Conservation (phyloP, 139 green algal genomes). For the Chlorella vulgaris region DNA sequence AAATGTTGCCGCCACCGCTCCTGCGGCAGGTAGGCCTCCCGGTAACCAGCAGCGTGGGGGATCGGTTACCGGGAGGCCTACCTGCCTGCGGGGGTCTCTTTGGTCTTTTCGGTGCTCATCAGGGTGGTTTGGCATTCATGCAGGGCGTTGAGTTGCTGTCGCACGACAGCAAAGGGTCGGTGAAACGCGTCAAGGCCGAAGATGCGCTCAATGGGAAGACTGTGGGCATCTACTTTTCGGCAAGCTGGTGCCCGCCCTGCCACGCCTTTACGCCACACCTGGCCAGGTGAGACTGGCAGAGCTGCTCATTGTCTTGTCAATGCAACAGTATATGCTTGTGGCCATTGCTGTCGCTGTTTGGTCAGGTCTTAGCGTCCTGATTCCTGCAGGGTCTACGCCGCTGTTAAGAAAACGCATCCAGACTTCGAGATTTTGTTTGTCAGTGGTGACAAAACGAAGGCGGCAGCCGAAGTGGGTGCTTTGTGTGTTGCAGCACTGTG, state of each 20-base stretch:
- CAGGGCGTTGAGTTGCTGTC: conserved; percentile 21
- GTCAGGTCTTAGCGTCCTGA: too few relatives aligned
- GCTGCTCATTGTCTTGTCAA: too few relatives aligned
- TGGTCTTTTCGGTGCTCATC: background rate
- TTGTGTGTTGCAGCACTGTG: background rate
- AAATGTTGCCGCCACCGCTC: too few relatives aligned
- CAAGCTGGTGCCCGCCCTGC: conserved; percentile 37
- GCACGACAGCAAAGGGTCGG: background rate
- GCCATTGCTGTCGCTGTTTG: too few relatives aligned
- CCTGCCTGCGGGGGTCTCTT: too few relatives aligned
- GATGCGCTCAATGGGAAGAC: conserved; percentile 14
- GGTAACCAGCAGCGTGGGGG: too few relatives aligned
- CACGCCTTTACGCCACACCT: conserved; percentile 32
- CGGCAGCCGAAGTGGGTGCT: conserved; percentile 13
- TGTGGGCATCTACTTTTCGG: conserved; percentile 33
- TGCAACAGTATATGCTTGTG: too few relatives aligned
- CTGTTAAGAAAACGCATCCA: conserved; percentile 4
- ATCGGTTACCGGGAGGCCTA: too few relatives aligned
- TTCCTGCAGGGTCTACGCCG: too few relatives aligned
- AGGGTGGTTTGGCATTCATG: background rate
- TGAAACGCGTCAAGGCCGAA: background rate
- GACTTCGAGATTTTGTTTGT: conserved; percentile 38
- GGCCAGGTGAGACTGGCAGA: background rate
- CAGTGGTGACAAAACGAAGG: background rate
- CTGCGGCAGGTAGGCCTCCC: too few relatives aligned